Evolutionary conservation across 805 yeast species (phyloP).

Genomic region (Starmera quercuum): DNA sequence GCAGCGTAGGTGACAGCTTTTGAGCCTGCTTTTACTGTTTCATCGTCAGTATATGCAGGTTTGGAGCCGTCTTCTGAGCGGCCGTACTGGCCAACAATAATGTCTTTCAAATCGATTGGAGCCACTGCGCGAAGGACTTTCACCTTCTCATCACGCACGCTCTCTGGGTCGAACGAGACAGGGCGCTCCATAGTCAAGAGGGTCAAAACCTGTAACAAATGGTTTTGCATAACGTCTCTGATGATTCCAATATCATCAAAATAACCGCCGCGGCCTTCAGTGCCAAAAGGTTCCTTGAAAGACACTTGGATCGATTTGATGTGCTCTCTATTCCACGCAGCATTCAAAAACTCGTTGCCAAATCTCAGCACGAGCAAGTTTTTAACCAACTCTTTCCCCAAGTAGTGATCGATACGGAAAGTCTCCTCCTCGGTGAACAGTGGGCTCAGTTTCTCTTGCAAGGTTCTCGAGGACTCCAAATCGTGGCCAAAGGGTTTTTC

Average conservation of each 20-base stretch:
- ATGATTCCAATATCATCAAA: constrained; percentile 93
- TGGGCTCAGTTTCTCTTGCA: constrained; percentile 76
- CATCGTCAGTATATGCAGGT: constrained; percentile 90
- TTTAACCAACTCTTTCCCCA: constrained; percentile 98
- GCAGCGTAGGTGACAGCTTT: constrained; percentile 94
- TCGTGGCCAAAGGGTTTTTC: constrained; percentile 98
- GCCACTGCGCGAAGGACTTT: constrained; percentile 79
- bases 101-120: constrained; percentile 55
- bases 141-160: constrained; percentile 93
- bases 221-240: constrained; percentile 98
- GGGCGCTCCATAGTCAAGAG: constrained; percentile 95
- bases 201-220: constrained; percentile 86
- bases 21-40: constrained; percentile 73
- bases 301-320: constrained; percentile 79
- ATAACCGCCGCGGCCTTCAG: constrained; percentile 98
- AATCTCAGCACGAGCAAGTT: constrained; percentile 84
- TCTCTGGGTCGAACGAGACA: constrained; percentile 82
- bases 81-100: constrained; percentile 82
- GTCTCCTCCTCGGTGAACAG: constrained; percentile 86
- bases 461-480: constrained; percentile 64
- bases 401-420: constrained; percentile 93
- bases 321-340: constrained; percentile 83
- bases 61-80: constrained; percentile 80
- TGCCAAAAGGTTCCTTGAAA: constrained; percentile 97
- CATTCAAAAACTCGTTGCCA: constrained; percentile 79